Conservation (phyloP, 768 basidiomycete genomes). For the Russula abietina region DNA sequence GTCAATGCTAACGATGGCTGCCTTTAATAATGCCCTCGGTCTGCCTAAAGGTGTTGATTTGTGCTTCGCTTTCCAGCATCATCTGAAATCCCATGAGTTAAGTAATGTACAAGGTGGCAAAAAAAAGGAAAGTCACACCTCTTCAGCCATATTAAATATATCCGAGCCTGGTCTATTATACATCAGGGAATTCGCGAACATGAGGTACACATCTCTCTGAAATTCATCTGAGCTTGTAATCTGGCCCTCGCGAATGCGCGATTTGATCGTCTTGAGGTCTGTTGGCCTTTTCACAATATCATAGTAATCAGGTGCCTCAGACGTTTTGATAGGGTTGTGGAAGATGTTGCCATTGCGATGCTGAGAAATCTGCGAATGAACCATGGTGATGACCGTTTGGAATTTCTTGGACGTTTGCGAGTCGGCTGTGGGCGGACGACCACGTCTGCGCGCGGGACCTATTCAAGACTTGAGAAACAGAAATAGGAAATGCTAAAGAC, state of each 20-base stretch:
- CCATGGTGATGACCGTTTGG: constrained; percentile 73
- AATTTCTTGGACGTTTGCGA: constrained; percentile 55
- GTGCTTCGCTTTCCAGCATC: constrained; percentile 66
- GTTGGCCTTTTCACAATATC: constrained; percentile 93
- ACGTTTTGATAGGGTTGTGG: constrained; percentile 80
- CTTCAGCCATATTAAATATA: constrained; percentile 86
- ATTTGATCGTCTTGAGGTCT: constrained; percentile 91
- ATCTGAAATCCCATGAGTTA: constrained; percentile 41
- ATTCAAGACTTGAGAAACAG: background rate
- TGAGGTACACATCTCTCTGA: constrained; percentile 82
- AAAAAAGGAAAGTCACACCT: constrained; percentile 47
- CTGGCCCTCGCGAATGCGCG: constrained; percentile 73
- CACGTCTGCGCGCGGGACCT: constrained; percentile 26
- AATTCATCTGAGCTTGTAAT: constrained; percentile 82
- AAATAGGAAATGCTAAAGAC: background rate
- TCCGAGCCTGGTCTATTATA: constrained; percentile 85
- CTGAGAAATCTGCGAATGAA: constrained; percentile 76
- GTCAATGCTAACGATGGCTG: constrained; percentile 12
- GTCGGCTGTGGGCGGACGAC: constrained; percentile 25
- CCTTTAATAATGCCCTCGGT: constrained; percentile 53
- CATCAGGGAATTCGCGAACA: constrained; percentile 98
- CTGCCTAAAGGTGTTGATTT: constrained; percentile 65
- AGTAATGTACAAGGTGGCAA: background rate
- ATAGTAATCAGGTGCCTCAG: constrained; percentile 87
- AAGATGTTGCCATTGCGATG: constrained; percentile 89